A percentile compares a stretch with the other conserved stretches of the same genome.
These are phyloP conservation scores for Trichoderma afroharzianum DNA, from an alignment of 2,329 filamentous ascomycete species.

Conservation along the genomic window DNA sequence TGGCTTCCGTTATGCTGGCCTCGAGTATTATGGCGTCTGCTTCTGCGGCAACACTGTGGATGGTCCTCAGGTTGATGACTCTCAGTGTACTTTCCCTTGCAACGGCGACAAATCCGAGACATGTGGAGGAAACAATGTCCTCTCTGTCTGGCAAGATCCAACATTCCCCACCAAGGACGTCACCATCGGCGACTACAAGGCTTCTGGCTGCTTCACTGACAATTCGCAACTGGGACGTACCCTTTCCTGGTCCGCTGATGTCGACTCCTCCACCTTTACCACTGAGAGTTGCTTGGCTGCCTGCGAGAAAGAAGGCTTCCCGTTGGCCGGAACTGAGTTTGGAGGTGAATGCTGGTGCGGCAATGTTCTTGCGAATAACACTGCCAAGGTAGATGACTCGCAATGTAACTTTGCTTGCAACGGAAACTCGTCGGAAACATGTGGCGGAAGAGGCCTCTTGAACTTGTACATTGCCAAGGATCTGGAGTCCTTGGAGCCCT, in stretches of 20 bases:
- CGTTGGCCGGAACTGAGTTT: conserved; percentile 48
- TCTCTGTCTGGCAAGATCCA: conserved; percentile 48
- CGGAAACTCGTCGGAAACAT: conserved; percentile 42
- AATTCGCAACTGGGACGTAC: conserved; percentile 40
- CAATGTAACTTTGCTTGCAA: conserved; percentile 51
- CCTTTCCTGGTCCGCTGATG: conserved; percentile 41
- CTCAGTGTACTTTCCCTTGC: conserved; percentile 56
- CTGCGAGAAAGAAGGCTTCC: conserved; percentile 43
- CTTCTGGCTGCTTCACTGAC: conserved; percentile 60
- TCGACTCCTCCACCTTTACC: conserved; percentile 38
- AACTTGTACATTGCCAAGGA: conserved; percentile 47
- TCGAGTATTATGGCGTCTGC: conserved; percentile 51
- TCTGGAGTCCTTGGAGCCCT: conserved; percentile 49
- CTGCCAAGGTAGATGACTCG: conserved; percentile 31
- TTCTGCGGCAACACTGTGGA: conserved; percentile 51
- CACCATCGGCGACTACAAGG: conserved; percentile 51
- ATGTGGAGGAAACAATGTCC: conserved; percentile 46
- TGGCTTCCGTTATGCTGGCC: conserved; percentile 48
- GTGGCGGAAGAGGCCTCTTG: conserved; percentile 42
- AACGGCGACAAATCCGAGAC: conserved; percentile 42
- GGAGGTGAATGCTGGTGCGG: conserved; percentile 47
- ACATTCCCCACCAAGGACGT: conserved; percentile 45
- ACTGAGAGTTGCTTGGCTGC: conserved; percentile 41
- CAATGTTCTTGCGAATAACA: conserved; percentile 49
- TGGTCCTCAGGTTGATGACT: conserved; percentile 48